A percentile compares a stretch with the other conserved stretches of the same genome.
Conservation (phyloP, 805 yeast species). For the Candida tammaniensis region DNA sequence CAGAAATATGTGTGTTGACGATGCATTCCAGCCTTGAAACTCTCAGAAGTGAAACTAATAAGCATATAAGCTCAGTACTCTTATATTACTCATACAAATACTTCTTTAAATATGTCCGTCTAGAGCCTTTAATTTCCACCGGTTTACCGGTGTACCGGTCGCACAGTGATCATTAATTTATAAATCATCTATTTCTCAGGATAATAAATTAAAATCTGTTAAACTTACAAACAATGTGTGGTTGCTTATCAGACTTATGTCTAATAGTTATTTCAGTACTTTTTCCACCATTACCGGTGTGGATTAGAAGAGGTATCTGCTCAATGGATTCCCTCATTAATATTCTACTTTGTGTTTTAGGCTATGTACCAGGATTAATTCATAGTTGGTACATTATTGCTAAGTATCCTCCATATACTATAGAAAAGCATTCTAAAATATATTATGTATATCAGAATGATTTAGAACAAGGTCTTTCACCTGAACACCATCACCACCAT, state of each 20-base stretch:
- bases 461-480: conserved; percentile 24
- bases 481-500: conserved; percentile 17
- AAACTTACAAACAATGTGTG: conserved; percentile 16
- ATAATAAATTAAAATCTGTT: neutral
- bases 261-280: conserved; percentile 59
- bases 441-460: conserved; percentile 36
- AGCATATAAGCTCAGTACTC: no score
- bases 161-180: conserved; percentile 1
- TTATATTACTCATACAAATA: no score
- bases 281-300: conserved; percentile 74
- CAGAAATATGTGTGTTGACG: no score
- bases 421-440: conserved; percentile 23
- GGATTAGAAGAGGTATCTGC: conserved; percentile 61
- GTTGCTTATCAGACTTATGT: conserved; percentile 49
- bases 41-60: no score
- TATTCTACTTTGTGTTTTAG: conserved; percentile 42
- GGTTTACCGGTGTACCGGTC: conserved; percentile 6
- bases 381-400: conserved; percentile 51
- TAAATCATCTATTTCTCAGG: neutral
- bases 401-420: conserved; percentile 40
- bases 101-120: no score
- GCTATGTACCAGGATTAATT: conserved; percentile 50
- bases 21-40: no score
- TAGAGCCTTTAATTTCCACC: no score
- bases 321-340: conserved; percentile 49